Evolutionary conservation across 2,329 filamentous ascomycete genomes (phyloP).

Genomic region (Neopestalotiopsis sp.): DNA sequence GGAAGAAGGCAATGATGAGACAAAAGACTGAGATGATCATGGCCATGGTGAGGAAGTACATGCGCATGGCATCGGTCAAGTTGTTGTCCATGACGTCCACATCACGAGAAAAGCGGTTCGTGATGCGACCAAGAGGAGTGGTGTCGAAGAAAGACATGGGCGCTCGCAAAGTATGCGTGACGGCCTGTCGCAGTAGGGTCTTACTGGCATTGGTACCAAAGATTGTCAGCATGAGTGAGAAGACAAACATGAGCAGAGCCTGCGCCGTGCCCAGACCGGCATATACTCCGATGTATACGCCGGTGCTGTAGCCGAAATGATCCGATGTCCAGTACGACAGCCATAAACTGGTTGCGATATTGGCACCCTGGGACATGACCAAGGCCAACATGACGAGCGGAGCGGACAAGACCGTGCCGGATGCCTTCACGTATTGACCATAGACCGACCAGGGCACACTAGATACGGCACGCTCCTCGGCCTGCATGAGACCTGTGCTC

Average conservation of each 20-base stretch:
- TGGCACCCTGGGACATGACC: constrained; percentile 77
- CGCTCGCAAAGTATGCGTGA: constrained; percentile 74
- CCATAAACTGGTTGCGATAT: constrained; percentile 90
- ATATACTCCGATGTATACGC: constrained; percentile 74
- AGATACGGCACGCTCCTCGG: constrained; percentile 68
- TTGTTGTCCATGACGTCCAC: constrained; percentile 97
- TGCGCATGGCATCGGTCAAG: constrained; percentile 85
- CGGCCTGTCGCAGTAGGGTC: constrained; percentile 79
- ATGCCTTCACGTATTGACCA: constrained; percentile 76
- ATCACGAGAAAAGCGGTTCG: constrained; percentile 94
- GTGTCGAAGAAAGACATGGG: constrained; percentile 97
- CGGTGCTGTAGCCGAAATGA: constrained; percentile 71
- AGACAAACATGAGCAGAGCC: constrained; percentile 78
- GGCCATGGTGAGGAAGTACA: constrained; percentile 86
- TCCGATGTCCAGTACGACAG: constrained; percentile 91
- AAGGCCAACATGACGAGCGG: constrained; percentile 69
- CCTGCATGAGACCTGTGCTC: constrained; percentile 72
- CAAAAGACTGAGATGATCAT: constrained; percentile 85
- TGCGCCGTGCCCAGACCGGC: constrained; percentile 75
- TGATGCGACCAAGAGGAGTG: constrained; percentile 92
- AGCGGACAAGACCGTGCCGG: constrained; percentile 73
- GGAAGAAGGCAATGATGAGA: constrained; percentile 93
- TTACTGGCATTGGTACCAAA: constrained; percentile 84
- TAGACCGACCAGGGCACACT: constrained; percentile 85
- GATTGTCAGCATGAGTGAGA: constrained; percentile 78